Percentiles rank a stretch among this genome's conserved stretches.
Conservation (phyloP, 352 stramenopile genomes). For the Achlya hypogyna region DNA sequence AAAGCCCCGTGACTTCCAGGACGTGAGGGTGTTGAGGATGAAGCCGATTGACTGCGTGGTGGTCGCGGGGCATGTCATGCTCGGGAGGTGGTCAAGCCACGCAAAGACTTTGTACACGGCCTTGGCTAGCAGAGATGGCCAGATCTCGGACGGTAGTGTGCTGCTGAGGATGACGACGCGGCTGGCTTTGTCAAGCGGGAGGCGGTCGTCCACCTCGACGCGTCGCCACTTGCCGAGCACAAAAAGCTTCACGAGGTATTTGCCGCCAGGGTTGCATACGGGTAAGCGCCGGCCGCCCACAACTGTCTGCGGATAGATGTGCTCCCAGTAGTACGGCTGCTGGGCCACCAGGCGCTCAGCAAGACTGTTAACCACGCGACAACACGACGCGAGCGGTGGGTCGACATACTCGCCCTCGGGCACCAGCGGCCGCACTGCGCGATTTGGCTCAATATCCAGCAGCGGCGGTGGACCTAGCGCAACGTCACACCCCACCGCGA, state of each 20-base stretch:
- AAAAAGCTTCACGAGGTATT: slow-evolving; percentile 67
- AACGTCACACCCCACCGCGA: no score
- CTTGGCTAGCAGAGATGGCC: slow-evolving; percentile 55
- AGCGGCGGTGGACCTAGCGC: slow-evolving; percentile 29
- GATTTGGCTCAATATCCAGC: slow-evolving; percentile 50
- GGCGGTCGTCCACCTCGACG: slow-evolving; percentile 57
- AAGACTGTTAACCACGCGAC: slow-evolving; percentile 56
- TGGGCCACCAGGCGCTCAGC: slow-evolving; percentile 21
- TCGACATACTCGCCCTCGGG: slow-evolving; percentile 61
- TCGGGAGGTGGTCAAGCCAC: slow-evolving; percentile 27
- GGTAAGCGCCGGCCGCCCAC: slow-evolving; percentile 20
- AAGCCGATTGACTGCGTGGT: slow-evolving; percentile 10
- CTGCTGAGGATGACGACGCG: slow-evolving; percentile 51
- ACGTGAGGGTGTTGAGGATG: slow-evolving; percentile 13
- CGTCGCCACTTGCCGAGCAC: slow-evolving; percentile 60
- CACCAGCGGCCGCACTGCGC: slow-evolving; percentile 41
- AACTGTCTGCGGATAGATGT: slow-evolving; percentile 61
- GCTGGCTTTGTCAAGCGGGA: slow-evolving; percentile 42
- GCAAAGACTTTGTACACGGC: slow-evolving; percentile 57
- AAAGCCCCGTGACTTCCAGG: slow-evolving; percentile 14
- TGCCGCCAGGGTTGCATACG: slow-evolving; percentile 57
- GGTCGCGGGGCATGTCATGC: neutral
- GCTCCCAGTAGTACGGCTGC: slow-evolving; percentile 51
- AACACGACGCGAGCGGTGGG: slow-evolving; percentile 51
- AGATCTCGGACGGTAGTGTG: slow-evolving; percentile 53